A percentile compares a stretch with the other conserved stretches of the same genome.
Conservation (phyloP, 2,329 filamentous ascomycete species). For the Trichoderma oligosporum region DNA sequence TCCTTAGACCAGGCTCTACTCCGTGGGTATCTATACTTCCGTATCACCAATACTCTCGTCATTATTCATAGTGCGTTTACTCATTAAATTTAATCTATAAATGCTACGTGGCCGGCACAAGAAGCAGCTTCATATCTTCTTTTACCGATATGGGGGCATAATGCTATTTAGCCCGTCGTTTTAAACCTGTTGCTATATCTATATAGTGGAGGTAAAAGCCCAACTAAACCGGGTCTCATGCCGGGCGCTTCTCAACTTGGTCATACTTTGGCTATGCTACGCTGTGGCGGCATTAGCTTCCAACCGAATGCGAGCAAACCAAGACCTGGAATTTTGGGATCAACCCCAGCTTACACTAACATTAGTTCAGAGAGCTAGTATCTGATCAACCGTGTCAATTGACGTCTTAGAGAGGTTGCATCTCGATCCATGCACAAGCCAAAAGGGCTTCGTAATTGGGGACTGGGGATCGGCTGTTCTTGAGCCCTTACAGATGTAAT, state of each 20-base stretch:
- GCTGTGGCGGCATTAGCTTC: constrained; percentile 3
- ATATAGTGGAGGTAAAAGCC: no score
- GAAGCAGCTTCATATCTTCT: background rate
- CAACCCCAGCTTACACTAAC: no score
- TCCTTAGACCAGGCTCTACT: no score
- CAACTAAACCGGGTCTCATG: no score
- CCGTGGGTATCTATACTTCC: background rate
- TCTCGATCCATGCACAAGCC: constrained; percentile 8
- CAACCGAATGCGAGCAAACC: background rate
- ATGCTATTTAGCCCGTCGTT: no score
- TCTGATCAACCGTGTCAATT: constrained; percentile 10
- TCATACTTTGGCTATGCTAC: constrained; percentile 5
- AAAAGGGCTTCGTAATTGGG: background rate
- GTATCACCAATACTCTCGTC: background rate
- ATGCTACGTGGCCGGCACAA: constrained; percentile 2
- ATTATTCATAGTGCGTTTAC: background rate
- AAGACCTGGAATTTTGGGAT: no score
- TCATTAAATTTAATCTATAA: background rate
- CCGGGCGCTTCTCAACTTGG: no score
- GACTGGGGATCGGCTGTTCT: background rate
- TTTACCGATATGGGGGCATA: no score
- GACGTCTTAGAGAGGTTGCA: constrained; percentile 8
- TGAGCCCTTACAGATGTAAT: background rate
- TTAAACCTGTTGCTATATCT: no score
- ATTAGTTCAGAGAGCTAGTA: background rate